phyloP scores from a whole-genome alignment of 129 eudicot species.

The Tagetes erecta region DNA sequence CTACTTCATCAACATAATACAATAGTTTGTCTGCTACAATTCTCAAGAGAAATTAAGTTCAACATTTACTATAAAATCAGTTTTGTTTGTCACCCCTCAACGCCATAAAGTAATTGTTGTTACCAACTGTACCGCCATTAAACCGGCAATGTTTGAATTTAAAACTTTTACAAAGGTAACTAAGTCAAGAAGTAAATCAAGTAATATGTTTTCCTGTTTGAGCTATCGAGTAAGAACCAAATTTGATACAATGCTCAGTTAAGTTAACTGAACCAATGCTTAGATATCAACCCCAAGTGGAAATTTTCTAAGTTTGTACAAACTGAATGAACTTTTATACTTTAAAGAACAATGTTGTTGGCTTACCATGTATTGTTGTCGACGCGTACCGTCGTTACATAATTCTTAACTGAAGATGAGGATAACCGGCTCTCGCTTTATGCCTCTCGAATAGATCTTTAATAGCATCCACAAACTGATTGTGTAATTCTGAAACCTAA shows the following conservation, averaged over 20 bases:
- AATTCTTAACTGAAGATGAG: constrained; percentile 55
- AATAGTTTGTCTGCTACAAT: too few relatives aligned
- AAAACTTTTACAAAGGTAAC: too few relatives aligned
- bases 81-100: too few relatives aligned
- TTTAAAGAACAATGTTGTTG: neutral
- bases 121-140: too few relatives aligned
- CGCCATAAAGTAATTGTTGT: too few relatives aligned
- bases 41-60: too few relatives aligned
- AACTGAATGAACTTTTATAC: neutral
- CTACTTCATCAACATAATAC: too few relatives aligned
- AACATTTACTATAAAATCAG: too few relatives aligned
- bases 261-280: neutral
- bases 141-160: too few relatives aligned
- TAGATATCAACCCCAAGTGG: constrained; percentile 15
- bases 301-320: constrained; percentile 17
- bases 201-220: too few relatives aligned
- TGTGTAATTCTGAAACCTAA: constrained; percentile 73
- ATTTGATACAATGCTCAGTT: neutral
- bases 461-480: constrained; percentile 65
- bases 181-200: too few relatives aligned
- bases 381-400: constrained; percentile 32
- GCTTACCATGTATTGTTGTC: neutral
- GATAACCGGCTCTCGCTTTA: constrained; percentile 65
- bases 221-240: neutral
- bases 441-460: constrained; percentile 77